Evolutionary conservation across 768 basidiomycete species (phyloP).

Genomic region (Hydnomerulius pinastri): DNA sequence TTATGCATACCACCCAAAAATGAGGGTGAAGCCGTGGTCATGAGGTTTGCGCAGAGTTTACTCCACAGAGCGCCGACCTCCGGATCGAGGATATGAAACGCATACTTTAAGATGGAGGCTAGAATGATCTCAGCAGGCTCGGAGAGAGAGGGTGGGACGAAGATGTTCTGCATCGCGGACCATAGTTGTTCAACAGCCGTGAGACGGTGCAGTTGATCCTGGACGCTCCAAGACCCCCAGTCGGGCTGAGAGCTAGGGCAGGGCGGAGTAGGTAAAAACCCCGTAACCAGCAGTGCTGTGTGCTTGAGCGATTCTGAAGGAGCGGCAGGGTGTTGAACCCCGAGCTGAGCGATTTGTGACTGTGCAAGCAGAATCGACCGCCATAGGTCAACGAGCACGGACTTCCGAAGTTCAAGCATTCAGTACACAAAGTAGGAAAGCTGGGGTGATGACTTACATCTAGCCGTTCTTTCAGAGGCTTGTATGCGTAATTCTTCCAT

Average conservation of each 20-base stretch:
- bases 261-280: constrained; percentile 33
- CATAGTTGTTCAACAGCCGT: constrained; percentile 48
- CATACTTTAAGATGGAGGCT: constrained; percentile 42
- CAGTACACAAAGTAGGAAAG: constrained; percentile 2
- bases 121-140: constrained; percentile 49
- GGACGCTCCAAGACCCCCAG: constrained; percentile 23
- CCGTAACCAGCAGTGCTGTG: constrained; percentile 36
- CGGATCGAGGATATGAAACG: constrained; percentile 42
- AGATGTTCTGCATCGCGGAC: constrained; percentile 52
- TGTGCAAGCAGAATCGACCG: constrained; percentile 56
- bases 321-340: constrained; percentile 37
- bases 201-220: constrained; percentile 41
- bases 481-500: constrained; percentile 37
- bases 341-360: constrained; percentile 43
- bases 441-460: constrained; percentile 25
- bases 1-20: constrained; percentile 38
- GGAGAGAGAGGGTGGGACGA: constrained; percentile 41
- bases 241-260: constrained; percentile 7
- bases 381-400: constrained; percentile 49
- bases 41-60: constrained; percentile 48
- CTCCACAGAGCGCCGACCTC: constrained; percentile 47
- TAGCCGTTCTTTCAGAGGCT: constrained; percentile 12
- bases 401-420: constrained; percentile 27
- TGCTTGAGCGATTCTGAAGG: constrained; percentile 35
- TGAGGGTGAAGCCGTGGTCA: constrained; percentile 42